Evolutionary conservation across 2,329 filamentous ascomycete species (phyloP), one percentile per base, ranked within the genome.

Genomic region (Periconia sp.): DNA sequence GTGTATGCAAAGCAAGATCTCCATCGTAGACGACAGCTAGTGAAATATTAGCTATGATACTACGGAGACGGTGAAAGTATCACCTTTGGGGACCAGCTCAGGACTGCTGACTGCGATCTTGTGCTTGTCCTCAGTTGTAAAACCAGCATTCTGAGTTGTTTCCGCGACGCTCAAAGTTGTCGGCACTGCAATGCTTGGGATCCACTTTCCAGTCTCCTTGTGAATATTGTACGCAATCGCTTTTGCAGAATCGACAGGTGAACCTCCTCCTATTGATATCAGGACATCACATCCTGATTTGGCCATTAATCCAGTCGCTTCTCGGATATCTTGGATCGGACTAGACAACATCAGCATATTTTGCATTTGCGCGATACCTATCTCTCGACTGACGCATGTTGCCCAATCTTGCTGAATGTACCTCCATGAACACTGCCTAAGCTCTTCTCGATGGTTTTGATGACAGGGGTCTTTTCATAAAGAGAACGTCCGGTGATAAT

Each of bases 401-500:
- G 77, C 24, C 73, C 74, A 43, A 83, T 81, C 48, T 76, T 75
- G 58, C 72, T 73, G 55, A 79, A 82, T 1, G 79, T 82, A 34
- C 77, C 76, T 12, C 78, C 79, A 54, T 80, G 77, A 9, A 71
- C 65, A 11, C 65, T 50, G 11, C 72, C 74, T 3, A 82, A 66
- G 4, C 75, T 64, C 26, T 72, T 64, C 62, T 82, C 78, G 8
- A 82, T 73, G 21, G 76, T 66, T 48, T 76, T 75, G 56, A 83
- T 76, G 9, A 83, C 70, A 1, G 72, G 66, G 1, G 79, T 82
- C 57, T 80, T 82, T 42, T 69, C 77, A 19, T 77, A 76, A 1
- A 83, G 70, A 1, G 79, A 81, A 21, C 63, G 68, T 13, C 78
- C 78, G 2, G 79, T 82, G 28, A 82, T 73, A 50, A 82, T 78